Percentiles rank a stretch among this genome's conserved stretches.
These are phyloP conservation scores for Ophiostoma sp. DNA, from an alignment of 2,329 filamentous ascomycete genomes.

Conservation along the genomic window DNA sequence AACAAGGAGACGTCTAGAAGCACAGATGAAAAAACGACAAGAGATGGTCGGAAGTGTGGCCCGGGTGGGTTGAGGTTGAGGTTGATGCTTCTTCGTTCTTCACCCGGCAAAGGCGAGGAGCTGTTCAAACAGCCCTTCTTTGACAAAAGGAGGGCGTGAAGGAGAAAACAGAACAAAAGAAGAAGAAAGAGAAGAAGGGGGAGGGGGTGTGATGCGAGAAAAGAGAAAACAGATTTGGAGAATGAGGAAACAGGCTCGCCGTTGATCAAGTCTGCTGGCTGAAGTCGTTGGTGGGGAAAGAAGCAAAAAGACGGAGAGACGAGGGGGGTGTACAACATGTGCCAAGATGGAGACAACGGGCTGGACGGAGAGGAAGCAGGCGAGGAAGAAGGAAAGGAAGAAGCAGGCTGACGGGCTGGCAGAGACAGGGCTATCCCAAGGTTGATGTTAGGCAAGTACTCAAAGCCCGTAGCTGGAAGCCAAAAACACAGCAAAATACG, in stretches of 20 bases:
- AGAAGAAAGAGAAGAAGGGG: slow-evolving; percentile 3
- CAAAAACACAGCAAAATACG: neutral
- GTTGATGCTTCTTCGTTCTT: neutral
- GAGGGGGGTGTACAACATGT: neutral
- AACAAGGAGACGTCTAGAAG: neutral
- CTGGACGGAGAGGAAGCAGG: neutral
- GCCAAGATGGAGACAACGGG: slow-evolving; percentile 7
- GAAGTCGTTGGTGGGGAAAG: slow-evolving; percentile 12
- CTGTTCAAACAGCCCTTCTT: slow-evolving; percentile 17
- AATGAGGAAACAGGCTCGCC: slow-evolving; percentile 13
- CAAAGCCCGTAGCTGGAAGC: neutral
- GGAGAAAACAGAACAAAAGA: neutral
- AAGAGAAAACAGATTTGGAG: neutral
- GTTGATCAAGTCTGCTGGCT: slow-evolving; percentile 20
- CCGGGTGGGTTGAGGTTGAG: neutral
- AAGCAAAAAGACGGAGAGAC: slow-evolving; percentile 6
- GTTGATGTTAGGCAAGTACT: neutral
- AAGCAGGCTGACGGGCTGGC: neutral
- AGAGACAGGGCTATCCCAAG: neutral
- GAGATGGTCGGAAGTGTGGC: neutral
- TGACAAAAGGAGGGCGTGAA: neutral
- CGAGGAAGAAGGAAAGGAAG: neutral
- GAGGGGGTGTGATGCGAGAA: neutral
- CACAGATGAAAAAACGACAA: neutral
- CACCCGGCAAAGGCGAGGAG: neutral